These are phyloP conservation scores for Tuber microsphaerosporum DNA, from an alignment of 495 filamentous ascomycete genomes.

Conservation along the genomic window DNA sequence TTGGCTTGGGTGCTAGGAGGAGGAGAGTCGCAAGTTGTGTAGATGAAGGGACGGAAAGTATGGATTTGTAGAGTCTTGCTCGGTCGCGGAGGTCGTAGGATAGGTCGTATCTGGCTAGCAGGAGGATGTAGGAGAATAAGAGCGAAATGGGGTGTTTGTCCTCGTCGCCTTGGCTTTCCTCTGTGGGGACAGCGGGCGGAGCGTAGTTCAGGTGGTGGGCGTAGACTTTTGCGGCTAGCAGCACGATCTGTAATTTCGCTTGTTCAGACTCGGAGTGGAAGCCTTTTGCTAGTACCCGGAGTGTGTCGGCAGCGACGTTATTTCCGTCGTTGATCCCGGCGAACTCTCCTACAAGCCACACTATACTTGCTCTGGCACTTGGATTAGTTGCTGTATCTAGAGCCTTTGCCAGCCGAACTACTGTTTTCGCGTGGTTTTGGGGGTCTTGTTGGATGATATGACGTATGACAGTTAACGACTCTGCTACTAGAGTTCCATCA, in stretches of 20 bases:
- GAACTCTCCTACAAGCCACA: constrained; percentile 96
- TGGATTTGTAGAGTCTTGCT: constrained; percentile 73
- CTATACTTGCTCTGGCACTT: constrained; percentile 81
- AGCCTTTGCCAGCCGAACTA: constrained; percentile 84
- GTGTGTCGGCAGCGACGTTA: constrained; percentile 86
- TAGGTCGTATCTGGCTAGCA: constrained; percentile 81
- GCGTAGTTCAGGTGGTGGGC: constrained; percentile 69
- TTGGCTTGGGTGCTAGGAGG: constrained; percentile 87
- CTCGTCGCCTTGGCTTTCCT: constrained; percentile 17
- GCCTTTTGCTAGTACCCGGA: constrained; percentile 77
- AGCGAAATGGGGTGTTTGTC: constrained; percentile 59
- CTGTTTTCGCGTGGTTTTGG: constrained; percentile 64
- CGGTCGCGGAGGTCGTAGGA: constrained; percentile 94
- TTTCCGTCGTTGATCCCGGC: constrained; percentile 58
- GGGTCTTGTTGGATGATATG: constrained; percentile 93
- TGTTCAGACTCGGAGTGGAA: constrained; percentile 77
- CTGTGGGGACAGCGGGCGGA: constrained; percentile 15
- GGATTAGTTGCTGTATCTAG: constrained; percentile 77
- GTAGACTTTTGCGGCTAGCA: constrained; percentile 91
- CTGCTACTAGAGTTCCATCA: constrained; percentile 79
- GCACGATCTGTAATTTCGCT: constrained; percentile 82
- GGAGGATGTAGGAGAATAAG: constrained; percentile 76
- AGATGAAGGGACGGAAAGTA: constrained; percentile 64
- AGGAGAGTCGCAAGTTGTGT: constrained; percentile 84
- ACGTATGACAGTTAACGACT: constrained; percentile 83